These are phyloP conservation scores for Trichothecium roseum DNA, from an alignment of 2,329 filamentous ascomycete species.

Conservation along the genomic window DNA sequence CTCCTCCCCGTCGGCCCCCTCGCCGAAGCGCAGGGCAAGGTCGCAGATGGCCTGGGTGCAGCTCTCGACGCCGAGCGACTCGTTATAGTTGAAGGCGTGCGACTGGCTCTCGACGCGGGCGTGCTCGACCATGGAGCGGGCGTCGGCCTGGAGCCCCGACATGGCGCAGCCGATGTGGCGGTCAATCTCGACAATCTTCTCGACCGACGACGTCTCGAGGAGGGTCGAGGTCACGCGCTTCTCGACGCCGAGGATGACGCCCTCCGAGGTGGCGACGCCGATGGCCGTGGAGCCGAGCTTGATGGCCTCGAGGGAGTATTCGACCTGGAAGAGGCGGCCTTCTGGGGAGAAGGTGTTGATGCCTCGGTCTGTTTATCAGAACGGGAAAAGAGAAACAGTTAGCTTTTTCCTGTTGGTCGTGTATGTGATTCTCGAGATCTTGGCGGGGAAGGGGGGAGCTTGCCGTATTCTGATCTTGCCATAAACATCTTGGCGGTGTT, in stretches of 20 bases:
- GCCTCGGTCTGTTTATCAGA: conserved; percentile 74
- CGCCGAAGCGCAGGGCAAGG: conserved; percentile 87
- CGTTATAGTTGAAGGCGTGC: conserved; percentile 96
- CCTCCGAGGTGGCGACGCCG: conserved; percentile 89
- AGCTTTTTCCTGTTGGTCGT: conserved; percentile 12
- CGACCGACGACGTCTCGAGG: conserved; percentile 93
- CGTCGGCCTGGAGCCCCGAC: conserved; percentile 94
- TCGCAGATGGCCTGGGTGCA: conserved; percentile 99
- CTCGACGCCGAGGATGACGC: conserved; percentile 93
- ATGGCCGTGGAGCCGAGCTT: conserved; percentile 98
- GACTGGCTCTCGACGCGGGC: conserved; percentile 95
- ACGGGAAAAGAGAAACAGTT: conserved; percentile 1
- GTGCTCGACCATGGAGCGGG: conserved; percentile 95
- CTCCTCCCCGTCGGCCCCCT: conserved; percentile 95
- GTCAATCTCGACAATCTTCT: conserved; percentile 99
- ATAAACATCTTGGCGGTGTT: conserved; percentile 79
- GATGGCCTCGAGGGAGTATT: conserved; percentile 99
- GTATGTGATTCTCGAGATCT: conserved; percentile 8
- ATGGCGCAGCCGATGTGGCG: conserved; percentile 98
- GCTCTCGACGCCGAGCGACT: conserved; percentile 89
- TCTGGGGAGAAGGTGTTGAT: conserved; percentile 99
- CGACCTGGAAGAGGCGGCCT: conserved; percentile 99
- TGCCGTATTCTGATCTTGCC: conserved; percentile 99
- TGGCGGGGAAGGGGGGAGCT: conserved; percentile 25
- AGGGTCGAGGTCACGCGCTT: conserved; percentile 98